Conservation (phyloP, 208 protist genomes). For the Acanthamoeba sp. region DNA sequence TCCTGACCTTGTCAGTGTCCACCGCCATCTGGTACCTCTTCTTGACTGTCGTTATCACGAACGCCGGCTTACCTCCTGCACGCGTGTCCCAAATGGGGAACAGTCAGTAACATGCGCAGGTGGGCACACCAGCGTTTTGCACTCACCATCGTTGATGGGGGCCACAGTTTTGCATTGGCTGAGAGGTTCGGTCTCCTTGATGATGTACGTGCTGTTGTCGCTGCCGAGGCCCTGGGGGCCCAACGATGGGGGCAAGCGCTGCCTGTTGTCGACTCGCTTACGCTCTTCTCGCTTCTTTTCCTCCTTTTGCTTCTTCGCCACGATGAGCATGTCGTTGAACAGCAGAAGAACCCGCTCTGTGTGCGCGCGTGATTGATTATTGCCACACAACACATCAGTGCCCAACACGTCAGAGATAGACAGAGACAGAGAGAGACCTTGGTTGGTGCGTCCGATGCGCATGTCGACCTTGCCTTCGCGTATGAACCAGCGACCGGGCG, state of each 20-base stretch:
- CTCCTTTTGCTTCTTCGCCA: background rate
- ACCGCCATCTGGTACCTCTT: background rate
- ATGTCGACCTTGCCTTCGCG: background rate
- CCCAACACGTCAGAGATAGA: too few relatives aligned
- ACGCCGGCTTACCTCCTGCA: background rate
- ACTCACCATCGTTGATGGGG: background rate
- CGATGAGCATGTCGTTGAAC: background rate
- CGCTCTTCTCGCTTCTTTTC: background rate
- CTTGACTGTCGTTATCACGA: background rate
- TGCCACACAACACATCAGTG: too few relatives aligned
- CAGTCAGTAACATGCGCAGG: too few relatives aligned
- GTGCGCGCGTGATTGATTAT: background rate
- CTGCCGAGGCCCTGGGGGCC: background rate
- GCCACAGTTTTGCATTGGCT: background rate
- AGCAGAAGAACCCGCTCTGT: background rate
- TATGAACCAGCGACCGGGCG: background rate
- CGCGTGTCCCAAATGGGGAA: too few relatives aligned
- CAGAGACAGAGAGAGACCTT: too few relatives aligned
- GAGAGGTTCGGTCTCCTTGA: slow-evolving; percentile 10
- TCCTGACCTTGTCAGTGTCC: background rate
- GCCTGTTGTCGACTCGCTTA: background rate
- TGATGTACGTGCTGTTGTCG: background rate
- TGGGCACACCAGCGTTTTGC: too few relatives aligned
- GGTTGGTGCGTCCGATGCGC: background rate
- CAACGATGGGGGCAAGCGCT: background rate